Evolutionary conservation across 2,329 filamentous ascomycete genomes (phyloP).

Genomic region (Fusarium guadeloupense): DNA sequence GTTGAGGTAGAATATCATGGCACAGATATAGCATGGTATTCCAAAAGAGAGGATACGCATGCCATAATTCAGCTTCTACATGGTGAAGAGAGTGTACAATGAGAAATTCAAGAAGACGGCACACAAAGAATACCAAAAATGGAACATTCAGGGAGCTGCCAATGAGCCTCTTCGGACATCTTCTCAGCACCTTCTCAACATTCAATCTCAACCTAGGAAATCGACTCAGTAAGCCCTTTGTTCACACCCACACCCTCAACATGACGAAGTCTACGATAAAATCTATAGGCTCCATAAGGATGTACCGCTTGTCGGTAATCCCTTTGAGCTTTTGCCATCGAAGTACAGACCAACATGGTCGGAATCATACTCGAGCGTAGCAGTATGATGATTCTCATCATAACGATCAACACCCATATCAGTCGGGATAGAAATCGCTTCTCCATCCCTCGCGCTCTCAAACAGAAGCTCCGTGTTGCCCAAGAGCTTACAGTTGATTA

Average conservation of each 20-base stretch:
- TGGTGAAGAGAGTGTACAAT: no score
- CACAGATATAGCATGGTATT: no score
- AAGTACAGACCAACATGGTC: conserved; percentile 25
- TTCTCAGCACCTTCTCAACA: no score
- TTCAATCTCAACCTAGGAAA: conserved; percentile 31
- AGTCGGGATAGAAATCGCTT: neutral
- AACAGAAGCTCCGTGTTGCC: conserved; percentile 16
- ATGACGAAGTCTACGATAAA: conserved; percentile 24
- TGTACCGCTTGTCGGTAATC: conserved; percentile 18
- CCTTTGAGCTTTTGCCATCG: conserved; percentile 15
- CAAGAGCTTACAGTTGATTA: conserved; percentile 11
- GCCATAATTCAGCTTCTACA: no score
- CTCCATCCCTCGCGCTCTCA: conserved; percentile 21
- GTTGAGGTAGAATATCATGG: no score
- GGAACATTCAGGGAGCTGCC: neutral
- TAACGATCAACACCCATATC: conserved; percentile 25
- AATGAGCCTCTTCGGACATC: neutral
- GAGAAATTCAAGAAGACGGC: no score
- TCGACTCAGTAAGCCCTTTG: conserved; percentile 23
- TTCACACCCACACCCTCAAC: conserved; percentile 1
- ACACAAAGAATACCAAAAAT: no score
- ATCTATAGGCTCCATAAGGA: conserved; percentile 30
- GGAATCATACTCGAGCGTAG: conserved; percentile 28
- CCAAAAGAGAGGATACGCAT: no score
- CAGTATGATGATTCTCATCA: conserved; percentile 22